Base-by-base conservation (phyloP, 2,329 filamentous ascomycete species). In the Leptodontidium sp. region DNA sequence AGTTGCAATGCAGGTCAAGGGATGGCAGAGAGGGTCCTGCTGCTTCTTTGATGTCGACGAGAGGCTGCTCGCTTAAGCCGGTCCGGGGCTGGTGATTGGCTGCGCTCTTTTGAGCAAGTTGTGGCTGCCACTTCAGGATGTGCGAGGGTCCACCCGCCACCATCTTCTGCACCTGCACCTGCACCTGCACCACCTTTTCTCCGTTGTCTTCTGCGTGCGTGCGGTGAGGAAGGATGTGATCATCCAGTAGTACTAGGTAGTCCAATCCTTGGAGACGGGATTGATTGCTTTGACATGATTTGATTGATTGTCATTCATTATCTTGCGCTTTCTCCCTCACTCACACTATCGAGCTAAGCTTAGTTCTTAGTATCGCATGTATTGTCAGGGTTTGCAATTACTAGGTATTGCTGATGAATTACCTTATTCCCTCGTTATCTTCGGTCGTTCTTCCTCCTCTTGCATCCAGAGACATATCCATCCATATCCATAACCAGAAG, bases 41-140 rank as follows among this genome's bases (percentile, higher is more conserved):
- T 32, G 29, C 29, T 32, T 32, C 29, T 32, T 32, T 59, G 57
- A 59, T n/a, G 57, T 26, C 15, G 57, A 26, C n/a, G 24, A 7
- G n/a, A 5, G 11, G 50, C 2, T 49, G 24, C 43, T 62, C 59
- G 59, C 59, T 62, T 62, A 50, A 17, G 14, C 8, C 0, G 5
- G 21, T 15, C 5, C 26, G 24, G 6, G n/a, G n/a, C 12, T 55
- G 17, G n/a, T 55, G 61, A 64, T 64, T 64, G 29, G 61, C 15
- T 63, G 65, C 63, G 65, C 32, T 21, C 58, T 21, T 62, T 67
- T 63, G 65, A 63, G 65, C 58, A 49, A 32, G 49, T 67, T 67
- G 65, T 67, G 65, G 65, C 65, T 62, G 59, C 35, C n/a, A 17
- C 15, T 49, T 43, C 24, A 2, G 17, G 29, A 15, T 52, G 11